Evolutionary conservation across 768 basidiomycete species (phyloP), one percentile per base, ranked within the genome.

Genomic region (Mycena albidolilacea): DNA sequence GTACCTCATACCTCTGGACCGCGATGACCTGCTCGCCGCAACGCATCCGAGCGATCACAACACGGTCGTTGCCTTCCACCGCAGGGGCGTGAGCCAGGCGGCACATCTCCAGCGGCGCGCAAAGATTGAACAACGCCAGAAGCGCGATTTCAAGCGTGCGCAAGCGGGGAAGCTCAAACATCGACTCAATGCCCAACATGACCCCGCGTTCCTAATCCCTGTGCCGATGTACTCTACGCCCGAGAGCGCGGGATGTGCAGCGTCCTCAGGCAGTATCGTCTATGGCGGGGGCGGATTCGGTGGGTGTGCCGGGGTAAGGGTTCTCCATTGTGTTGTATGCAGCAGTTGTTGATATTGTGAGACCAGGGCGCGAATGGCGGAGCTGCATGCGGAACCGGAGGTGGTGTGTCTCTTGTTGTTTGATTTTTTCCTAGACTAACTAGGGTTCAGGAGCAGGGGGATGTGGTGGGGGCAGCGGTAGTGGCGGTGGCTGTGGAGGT

Each of bases 1-100:
- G 66, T 75, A 82, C 59, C 83, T 87, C 50, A 72, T 81, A 2
- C 81, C 83, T 0, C 79, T 81, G 6, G 71, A 81, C 21, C 81
- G 79, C 23, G 72, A 77, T 15, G 85, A 86, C 48, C 81, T 85
- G 30, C 82, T 86, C 66, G 82, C 84, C 0, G 87, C 86, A 1
- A 90, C 90, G 0, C 90, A 91, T 74, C 87, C 90, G 0, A 89
- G 88, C 73, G 82, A 88, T 57, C 90, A 91, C 75, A 87, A 88
- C 70, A 81, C 86, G 0, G 81, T 89, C 5, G 80, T 86, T 68
- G 78, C 81, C 2, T 81, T 81, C 37, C 79, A 81, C n/a, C 80
- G 77, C 23, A 76, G 79, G 68, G 71, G 65, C 2, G 46, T 66
- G 12, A 72, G 69, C 69, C 78, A 81, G 48, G 64, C 69, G 6